A percentile compares a stretch with the other conserved stretches of the same genome.
Conservation (phyloP, 352 stramenopile genomes). For the Phytophthora capsici region DNA sequence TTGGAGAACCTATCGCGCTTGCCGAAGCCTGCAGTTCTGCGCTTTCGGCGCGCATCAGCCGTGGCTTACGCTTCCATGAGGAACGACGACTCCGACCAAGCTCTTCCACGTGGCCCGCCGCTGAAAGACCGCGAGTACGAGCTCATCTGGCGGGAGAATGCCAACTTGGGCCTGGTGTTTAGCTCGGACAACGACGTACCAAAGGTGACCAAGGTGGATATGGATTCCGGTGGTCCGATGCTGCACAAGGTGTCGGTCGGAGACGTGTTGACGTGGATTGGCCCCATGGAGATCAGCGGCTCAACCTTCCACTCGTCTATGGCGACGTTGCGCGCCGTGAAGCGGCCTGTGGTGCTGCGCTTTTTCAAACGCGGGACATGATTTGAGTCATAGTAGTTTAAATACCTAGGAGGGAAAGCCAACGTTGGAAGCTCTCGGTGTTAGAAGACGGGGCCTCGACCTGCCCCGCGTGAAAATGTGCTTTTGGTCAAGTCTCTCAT, state of each 20-base stretch:
- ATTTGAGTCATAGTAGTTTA: constrained; percentile 40
- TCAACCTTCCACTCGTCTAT: constrained; percentile 88
- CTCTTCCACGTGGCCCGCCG: constrained; percentile 56
- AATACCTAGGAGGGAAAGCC: constrained; percentile 26
- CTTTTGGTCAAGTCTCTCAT: constrained; percentile 23
- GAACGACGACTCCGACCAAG: constrained; percentile 52
- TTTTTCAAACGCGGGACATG: constrained; percentile 66
- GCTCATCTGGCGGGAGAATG: constrained; percentile 85
- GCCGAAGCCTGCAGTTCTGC: constrained; percentile 73
- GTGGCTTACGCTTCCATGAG: constrained; percentile 39
- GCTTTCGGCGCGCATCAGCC: constrained; percentile 59
- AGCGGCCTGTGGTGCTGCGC: constrained; percentile 81
- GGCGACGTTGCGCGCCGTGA: constrained; percentile 80
- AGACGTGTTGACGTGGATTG: constrained; percentile 83
- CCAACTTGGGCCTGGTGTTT: constrained; percentile 86
- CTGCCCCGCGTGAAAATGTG: constrained; percentile 34
- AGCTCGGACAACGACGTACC: constrained; percentile 78
- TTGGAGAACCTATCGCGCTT: constrained; percentile 75
- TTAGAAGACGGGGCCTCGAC: constrained; percentile 42
- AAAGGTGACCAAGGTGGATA: constrained; percentile 85
- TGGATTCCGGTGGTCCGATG: constrained; percentile 74
- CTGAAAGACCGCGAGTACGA: constrained; percentile 83
- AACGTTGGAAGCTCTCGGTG: constrained; percentile 45
- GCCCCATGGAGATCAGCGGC: constrained; percentile 74
- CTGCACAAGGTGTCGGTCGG: constrained; percentile 77